phyloP scores from a whole-genome alignment of 202 grass and related monocot genomes.

The Musa balbisiana region DNA sequence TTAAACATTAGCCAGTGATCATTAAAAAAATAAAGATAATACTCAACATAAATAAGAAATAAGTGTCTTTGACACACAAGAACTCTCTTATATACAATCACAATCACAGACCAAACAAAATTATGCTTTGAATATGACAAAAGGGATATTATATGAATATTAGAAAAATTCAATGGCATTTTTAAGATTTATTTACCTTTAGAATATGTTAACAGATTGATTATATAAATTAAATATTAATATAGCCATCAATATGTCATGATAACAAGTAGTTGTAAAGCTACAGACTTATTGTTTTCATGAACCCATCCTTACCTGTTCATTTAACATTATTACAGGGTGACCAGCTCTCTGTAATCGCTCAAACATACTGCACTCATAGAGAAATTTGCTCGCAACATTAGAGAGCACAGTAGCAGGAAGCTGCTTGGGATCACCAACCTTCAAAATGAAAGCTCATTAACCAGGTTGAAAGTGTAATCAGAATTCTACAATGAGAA shows the following conservation, averaged over 20 bases:
- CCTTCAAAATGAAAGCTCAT: conserved; percentile 43
- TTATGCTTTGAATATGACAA: no score
- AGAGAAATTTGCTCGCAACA: conserved; percentile 83
- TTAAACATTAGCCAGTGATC: background rate
- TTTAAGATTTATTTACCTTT: background rate
- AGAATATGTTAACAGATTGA: background rate
- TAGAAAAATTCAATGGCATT: background rate
- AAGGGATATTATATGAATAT: no score
- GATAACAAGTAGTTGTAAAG: background rate
- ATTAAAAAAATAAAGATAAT: no score
- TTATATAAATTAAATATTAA: background rate
- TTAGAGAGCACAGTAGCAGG: conserved; percentile 94
- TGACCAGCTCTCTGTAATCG: conserved; percentile 87
- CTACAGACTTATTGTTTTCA: background rate
- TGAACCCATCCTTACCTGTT: conserved; percentile 50
- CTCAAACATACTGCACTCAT: conserved; percentile 99
- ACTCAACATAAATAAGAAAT: no score
- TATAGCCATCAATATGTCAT: no score
- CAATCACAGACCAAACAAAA: background rate
- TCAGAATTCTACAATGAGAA: conserved; percentile 15
- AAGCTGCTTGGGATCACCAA: conserved; percentile 93
- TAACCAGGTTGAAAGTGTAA: background rate
- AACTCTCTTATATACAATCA: background rate
- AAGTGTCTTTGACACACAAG: background rate
- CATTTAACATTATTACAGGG: conserved; percentile 86